phyloP scores from a whole-genome alignment of 768 basidiomycete species.

The Asterophora lycoperdoides region DNA sequence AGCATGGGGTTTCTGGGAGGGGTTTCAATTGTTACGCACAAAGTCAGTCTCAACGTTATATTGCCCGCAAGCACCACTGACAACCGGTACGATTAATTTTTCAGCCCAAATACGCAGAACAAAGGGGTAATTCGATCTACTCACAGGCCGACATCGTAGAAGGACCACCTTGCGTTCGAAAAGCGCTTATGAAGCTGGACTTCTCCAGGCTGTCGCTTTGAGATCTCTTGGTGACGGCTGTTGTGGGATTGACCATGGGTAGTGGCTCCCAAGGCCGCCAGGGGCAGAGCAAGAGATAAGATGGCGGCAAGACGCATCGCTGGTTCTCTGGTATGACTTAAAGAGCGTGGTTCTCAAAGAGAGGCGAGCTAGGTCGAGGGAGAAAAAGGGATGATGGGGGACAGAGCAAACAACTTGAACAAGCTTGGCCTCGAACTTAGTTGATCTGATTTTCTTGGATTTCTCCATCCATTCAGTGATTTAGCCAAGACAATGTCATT shows the following conservation, averaged over 20 bases:
- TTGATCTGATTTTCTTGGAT: background rate
- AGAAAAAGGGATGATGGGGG: slow-evolving; percentile 5
- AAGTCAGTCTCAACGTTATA: slow-evolving; percentile 36
- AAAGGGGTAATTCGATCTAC: slow-evolving; percentile 4
- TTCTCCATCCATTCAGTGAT: slow-evolving; percentile 6
- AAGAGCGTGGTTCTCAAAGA: slow-evolving; percentile 16
- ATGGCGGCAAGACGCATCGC: slow-evolving; percentile 26
- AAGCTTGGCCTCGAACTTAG: background rate
- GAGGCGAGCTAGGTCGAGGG: slow-evolving; percentile 3
- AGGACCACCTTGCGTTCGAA: slow-evolving; percentile 43
- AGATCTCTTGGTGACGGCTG: slow-evolving; percentile 47
- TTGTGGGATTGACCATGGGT: slow-evolving; percentile 22
- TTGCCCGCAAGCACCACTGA: slow-evolving; percentile 55
- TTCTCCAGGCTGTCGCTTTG: slow-evolving; percentile 41
- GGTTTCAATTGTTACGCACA: slow-evolving; percentile 27
- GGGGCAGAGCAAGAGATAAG: slow-evolving; percentile 31
- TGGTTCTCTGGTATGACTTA: slow-evolving; percentile 15
- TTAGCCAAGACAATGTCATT: background rate
- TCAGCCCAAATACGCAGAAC: background rate
- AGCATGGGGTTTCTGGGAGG: background rate
- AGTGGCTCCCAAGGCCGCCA: slow-evolving; percentile 31
- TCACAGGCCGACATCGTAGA: slow-evolving; percentile 53
- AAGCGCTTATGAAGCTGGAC: slow-evolving; percentile 38
- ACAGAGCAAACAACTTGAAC: slow-evolving; percentile 2
- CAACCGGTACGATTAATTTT: slow-evolving; percentile 2